These are phyloP conservation scores for Zarea fungicola DNA, from an alignment of 2,329 filamentous ascomycete species.

Conservation along the genomic window DNA sequence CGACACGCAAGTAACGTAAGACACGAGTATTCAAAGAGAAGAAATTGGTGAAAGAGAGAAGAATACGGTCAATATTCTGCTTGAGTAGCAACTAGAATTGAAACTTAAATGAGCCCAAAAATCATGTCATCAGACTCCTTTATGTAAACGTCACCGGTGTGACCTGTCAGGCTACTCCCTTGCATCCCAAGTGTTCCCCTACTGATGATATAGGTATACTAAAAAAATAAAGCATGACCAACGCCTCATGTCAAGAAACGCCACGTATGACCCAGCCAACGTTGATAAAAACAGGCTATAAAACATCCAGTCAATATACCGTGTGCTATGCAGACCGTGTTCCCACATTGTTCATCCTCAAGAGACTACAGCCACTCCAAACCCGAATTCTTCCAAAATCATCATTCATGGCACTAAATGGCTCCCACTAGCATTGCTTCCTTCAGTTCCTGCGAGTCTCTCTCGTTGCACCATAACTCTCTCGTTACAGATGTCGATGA, in stretches of 20 bases:
- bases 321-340: not conserved
- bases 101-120: too few species aligned
- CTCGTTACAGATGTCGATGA: constrained; percentile 65
- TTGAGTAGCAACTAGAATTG: too few species aligned
- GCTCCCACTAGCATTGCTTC: not conserved
- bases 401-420: not conserved
- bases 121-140: too few species aligned
- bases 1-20: too few species aligned
- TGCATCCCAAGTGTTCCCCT: too few species aligned
- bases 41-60: too few species aligned
- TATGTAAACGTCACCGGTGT: too few species aligned
- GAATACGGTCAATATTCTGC: too few species aligned
- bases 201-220: constrained; percentile 2
- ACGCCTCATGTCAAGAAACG: not conserved
- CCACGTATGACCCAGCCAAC: constrained; percentile 2
- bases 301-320: constrained; percentile 2
- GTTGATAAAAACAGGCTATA: not conserved
- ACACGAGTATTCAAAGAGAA: too few species aligned
- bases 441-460: constrained; percentile 35
- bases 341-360: not conserved
- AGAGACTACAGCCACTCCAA: not conserved
- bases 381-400: not conserved
- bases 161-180: too few species aligned
- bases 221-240: not conserved
- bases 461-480: constrained; percentile 59